phyloP scores from a whole-genome alignment of 352 stramenopile genomes.

The Phytophthora pseudosyringae region DNA sequence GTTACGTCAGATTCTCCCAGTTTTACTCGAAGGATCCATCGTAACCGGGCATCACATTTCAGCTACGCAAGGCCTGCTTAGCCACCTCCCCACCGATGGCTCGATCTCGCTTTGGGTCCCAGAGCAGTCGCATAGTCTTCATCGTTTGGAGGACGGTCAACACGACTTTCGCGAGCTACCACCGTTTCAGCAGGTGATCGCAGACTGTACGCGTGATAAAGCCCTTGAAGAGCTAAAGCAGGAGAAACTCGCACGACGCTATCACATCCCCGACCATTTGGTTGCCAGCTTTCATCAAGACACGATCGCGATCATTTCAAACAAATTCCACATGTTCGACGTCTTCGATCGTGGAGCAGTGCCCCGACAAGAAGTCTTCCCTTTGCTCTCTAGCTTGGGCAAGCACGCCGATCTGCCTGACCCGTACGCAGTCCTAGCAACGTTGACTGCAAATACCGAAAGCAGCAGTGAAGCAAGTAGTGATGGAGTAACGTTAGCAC shows the following conservation, averaged over 20 bases:
- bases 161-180: constrained; percentile 34
- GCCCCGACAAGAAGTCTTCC: constrained; percentile 47
- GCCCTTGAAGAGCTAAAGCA: constrained; percentile 24
- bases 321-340: constrained; percentile 54
- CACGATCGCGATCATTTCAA: constrained; percentile 35
- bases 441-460: constrained; percentile 12
- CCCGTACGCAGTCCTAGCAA: constrained; percentile 45
- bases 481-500: constrained; percentile 29
- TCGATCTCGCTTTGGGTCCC: constrained; percentile 19
- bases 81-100: constrained; percentile 16
- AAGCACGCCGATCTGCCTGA: constrained; percentile 48
- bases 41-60: not conserved
- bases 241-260: constrained; percentile 31
- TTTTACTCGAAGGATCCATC: constrained; percentile 18
- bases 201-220: constrained; percentile 40
- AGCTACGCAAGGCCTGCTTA: constrained; percentile 14
- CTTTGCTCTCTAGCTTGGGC: constrained; percentile 45
- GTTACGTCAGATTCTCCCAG: constrained; percentile 20
- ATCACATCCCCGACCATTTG: constrained; percentile 39
- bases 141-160: not conserved
- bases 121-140: constrained; percentile 2
- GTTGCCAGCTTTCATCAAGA: constrained; percentile 37
- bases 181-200: constrained; percentile 48
- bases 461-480: not conserved
- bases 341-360: constrained; percentile 47